Percentiles rank a stretch among this genome's conserved stretches.
phyloP scores from a whole-genome alignment of 2,329 filamentous ascomycete genomes.

The Curvularia eragrostidis region DNA sequence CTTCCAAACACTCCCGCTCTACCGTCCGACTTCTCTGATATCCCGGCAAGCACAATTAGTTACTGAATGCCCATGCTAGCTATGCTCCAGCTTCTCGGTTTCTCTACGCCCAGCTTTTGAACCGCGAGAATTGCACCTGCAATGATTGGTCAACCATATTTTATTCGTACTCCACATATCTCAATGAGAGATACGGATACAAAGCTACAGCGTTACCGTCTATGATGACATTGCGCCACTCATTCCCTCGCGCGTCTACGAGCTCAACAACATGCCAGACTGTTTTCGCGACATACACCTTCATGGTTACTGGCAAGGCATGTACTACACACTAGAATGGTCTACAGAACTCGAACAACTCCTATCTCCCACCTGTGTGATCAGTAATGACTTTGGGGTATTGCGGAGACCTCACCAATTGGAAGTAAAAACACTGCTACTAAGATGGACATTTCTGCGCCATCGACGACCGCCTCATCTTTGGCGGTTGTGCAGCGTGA shows the following conservation, averaged over 20 bases:
- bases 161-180: conserved; percentile 1
- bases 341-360: neutral
- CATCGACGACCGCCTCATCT: neutral
- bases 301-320: neutral
- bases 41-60: neutral
- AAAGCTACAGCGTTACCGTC: neutral
- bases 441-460: neutral
- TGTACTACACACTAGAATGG: neutral
- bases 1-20: conserved; percentile 1
- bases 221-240: neutral
- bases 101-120: neutral
- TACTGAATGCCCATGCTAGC: conserved; percentile 1
- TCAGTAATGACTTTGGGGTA: neutral
- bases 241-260: neutral
- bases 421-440: neutral
- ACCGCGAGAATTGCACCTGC: neutral
- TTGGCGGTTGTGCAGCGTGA: neutral
- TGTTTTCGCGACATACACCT: neutral
- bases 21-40: neutral
- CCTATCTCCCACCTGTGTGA: neutral
- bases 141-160: neutral
- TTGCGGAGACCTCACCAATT: neutral
- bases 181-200: neutral
- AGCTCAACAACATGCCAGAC: neutral
- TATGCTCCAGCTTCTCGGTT: neutral